Evolutionary conservation across 345 rosid genomes (phyloP).

Genomic region (Gossypium herbaceum): DNA sequence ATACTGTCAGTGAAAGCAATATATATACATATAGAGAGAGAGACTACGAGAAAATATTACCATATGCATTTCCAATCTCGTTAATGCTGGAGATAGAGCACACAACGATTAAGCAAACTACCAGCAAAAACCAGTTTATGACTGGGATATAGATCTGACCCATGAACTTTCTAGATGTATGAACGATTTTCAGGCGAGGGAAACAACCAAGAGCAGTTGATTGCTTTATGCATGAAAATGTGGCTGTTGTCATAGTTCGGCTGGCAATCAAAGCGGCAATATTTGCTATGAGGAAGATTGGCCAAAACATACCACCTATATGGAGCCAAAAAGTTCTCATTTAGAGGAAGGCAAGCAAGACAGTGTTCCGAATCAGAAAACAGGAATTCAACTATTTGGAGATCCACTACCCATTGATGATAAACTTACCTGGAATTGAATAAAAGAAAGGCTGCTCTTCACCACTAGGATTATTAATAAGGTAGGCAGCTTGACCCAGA

Average conservation of each 20-base stretch:
- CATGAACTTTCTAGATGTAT: constrained; percentile 98
- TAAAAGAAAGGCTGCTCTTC: constrained; percentile 75
- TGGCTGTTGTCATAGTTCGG: constrained; percentile 98
- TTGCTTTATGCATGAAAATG: constrained; percentile 97
- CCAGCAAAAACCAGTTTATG: constrained; percentile 97
- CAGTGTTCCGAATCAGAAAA: constrained; percentile 2
- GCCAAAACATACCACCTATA: constrained; percentile 87
- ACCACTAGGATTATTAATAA: constrained; percentile 53
- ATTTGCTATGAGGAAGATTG: constrained; percentile 75
- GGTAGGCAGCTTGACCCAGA: constrained; percentile 99
- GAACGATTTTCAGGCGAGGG: constrained; percentile 96
- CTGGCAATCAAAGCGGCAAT: constrained; percentile 96
- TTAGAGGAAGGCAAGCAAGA: constrained; percentile 6
- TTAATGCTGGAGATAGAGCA: constrained; percentile 75
- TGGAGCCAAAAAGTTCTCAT: constrained; percentile 13
- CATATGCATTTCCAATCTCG: constrained; percentile 98
- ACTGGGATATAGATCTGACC: constrained; percentile 99
- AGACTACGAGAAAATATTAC: constrained; percentile 42
- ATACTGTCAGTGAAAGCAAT: background rate
- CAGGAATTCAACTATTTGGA: background rate
- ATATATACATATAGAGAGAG: background rate
- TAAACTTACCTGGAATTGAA: constrained; percentile 80
- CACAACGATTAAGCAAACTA: constrained; percentile 68
- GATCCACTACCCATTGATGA: constrained; percentile 6
- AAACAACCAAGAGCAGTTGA: constrained; percentile 95